phyloP scores from a whole-genome alignment of 805 yeast genomes.

The Myxozyma lipomycoides region DNA sequence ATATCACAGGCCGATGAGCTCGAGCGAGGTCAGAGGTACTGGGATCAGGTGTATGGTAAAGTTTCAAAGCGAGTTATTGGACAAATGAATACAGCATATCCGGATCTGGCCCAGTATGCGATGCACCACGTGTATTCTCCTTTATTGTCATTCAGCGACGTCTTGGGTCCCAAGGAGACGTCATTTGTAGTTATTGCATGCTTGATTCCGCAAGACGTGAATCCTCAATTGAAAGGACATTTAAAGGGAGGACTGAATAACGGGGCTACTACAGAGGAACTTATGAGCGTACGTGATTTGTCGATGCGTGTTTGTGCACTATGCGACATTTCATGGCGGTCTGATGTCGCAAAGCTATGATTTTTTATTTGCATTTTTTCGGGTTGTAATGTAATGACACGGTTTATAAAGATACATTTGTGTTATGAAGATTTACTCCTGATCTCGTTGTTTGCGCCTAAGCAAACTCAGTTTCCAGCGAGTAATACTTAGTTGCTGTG shows the following conservation, averaged over 20 bases:
- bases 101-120: constrained; percentile 76
- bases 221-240: constrained; percentile 90
- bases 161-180: constrained; percentile 65
- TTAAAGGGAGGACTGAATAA: constrained; percentile 77
- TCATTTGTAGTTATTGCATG: constrained; percentile 73
- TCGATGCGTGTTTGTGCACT: constrained; percentile 64
- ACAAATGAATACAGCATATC: constrained; percentile 72
- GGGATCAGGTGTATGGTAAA: constrained; percentile 73
- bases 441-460: not conserved
- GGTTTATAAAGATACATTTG: no score
- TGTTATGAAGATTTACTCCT: no score
- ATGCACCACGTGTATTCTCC: constrained; percentile 74
- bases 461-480: not conserved
- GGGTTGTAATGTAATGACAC: no score
- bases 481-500: no score
- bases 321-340: constrained; percentile 65
- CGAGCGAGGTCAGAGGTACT: constrained; percentile 57
- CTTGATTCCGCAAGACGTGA: constrained; percentile 87
- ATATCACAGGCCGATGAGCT: constrained; percentile 14
- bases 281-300: constrained; percentile 56
- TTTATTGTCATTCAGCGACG: constrained; percentile 61
- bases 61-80: constrained; percentile 61
- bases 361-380: not conserved
- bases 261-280: constrained; percentile 64
- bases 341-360: constrained; percentile 52